Evolutionary conservation across 176 grass and related monocot genomes (phyloP), one percentile per base, ranked within the genome.

Genomic region (Oryza meyeriana): DNA sequence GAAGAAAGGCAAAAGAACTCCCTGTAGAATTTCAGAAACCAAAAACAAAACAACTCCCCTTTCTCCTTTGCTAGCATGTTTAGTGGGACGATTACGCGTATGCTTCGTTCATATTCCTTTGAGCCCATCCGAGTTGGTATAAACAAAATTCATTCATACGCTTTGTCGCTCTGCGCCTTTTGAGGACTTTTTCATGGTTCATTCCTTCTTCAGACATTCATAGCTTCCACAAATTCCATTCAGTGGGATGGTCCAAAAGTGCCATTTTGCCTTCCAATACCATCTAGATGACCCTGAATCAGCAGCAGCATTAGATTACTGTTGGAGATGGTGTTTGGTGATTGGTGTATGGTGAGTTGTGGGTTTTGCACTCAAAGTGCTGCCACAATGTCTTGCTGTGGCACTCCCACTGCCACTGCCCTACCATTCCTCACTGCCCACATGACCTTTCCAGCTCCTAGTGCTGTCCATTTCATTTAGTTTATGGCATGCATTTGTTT

Each of bases 361-460:
- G 41, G 69, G 28, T 74, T 80, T 66, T 74, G 70, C 76, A 76
- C 76, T 80, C 69, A 76, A 40, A 84, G 24, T 74, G 77, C 61
- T 2, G 62, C 4, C 57, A 64, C 58, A 8, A 26, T 74, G 18
- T 58, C 20, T 7, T 59, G 69, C 40, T 71, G 73, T 72, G 48
- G 69, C 38, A 62, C 10, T 72, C 45, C 55, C 55, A 59, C 55
- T 69, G 65, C 4, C 63, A 26, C 35, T 79, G 76, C 64, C 63
- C 77, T 85, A 63, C 63, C 63, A 32, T 81, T 62, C 52, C 65
- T 30, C 55, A 25, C 68, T 81, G 87, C 71, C 83, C 82, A 85
- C 77, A 77, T 85, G 77, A 69, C 78, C 78, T 85, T 85, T 85
- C 78, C 83, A 89, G 83, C 83, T 61, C 33, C 64, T 13, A 44